Base-by-base conservation (phyloP, 129 eudicot species). In the Artemisia annua region DNA sequence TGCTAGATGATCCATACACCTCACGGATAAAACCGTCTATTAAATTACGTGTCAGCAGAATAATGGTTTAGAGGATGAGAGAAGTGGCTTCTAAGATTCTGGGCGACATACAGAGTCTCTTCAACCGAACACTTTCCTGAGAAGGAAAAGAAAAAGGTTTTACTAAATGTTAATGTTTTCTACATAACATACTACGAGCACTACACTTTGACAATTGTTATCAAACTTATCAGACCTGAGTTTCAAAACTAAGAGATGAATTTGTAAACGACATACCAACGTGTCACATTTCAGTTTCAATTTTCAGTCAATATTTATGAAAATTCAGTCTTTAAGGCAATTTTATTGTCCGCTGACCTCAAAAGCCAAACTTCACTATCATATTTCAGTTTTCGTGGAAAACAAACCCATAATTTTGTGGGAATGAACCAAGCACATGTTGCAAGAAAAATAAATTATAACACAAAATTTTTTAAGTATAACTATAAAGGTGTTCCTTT, bases 71-170 rank as follows among this genome's bases (percentile, higher is more conserved):
- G 20, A 74, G 18, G n/a, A 63, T 26, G 69, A 13, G 32, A n/a
- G 17, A 46, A 48, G 7, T 18, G n/a, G 70, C 53, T 39, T 68
- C 69, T 63, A 80, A 58, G 49, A 74, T 69, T 83, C 77, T 46
- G 91, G 95, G 62, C 77, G 83, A 74, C 88, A 75, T 39, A 79
- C 91, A 93, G 48, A 93, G 79, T 77, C 92, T 85, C 82, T 74
- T 80, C 83, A 93, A 80, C 72, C 83, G 83, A 56, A 93, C 96
- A 70, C 54, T 78, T 80, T 93, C 98, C 98, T 92, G 78, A 5
- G 58, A 57, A 73, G 30, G 1, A 20, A 20, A 0, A 20, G 1
- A 20, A 55, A 59, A 64, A 69, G 30, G 35, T 39, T 49, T 24
- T 26, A 16, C 26, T 46, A 58, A 50, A 44, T 19, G 63, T 17